Evolutionary conservation across 2,329 filamentous ascomycete genomes (phyloP), one percentile per base, ranked within the genome.

Genomic region (Simplicillium sp.): DNA sequence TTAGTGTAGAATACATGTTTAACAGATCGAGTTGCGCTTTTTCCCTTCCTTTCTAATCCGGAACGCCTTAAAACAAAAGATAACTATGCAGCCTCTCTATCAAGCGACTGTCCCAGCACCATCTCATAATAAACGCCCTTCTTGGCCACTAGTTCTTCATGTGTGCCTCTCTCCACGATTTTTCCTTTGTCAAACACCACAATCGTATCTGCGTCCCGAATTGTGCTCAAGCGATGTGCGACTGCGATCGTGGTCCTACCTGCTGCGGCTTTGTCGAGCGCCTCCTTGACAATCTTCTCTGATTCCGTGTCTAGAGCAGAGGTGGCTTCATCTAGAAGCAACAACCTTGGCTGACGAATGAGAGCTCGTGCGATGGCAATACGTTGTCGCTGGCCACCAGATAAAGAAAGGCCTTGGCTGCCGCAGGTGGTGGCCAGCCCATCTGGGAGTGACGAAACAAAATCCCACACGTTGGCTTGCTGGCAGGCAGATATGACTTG

Each of bases 301-400:
- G 73, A 78, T 50, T 81, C 73, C 0, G 77, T 78, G 47, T 86
- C 82, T 0, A 87, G 65, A 0, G 66, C 66, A 15, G 61, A 66
- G 0, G 84, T 88, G 1, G 84, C 84, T 59, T 88, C 84, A 50
- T 88, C 84, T 0, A 88, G 65, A 6, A 88, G 72, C 3, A 88
- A 61, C 2, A 88, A 75, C 1, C 67, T 63, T 0, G 83, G 83
- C 38, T 77, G 65, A 36, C 80, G 76, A 40, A 87, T 69, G 20
- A 87, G 78, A 11, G 80, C 80, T 7, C 84, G 69, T 0, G 83
- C 84, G 46, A 88, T 87, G 8, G 82, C 81, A 29, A 86, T 73
- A 16, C 81, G 75, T 55, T 87, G 83, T 7, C 82, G 67, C 55
- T 88, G 82, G 1, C 84, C 84, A 17, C 84, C 84, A 1, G 80